phyloP scores from a whole-genome alignment of 202 grass and related monocot genomes.

The Hordeum pubiflorum region DNA sequence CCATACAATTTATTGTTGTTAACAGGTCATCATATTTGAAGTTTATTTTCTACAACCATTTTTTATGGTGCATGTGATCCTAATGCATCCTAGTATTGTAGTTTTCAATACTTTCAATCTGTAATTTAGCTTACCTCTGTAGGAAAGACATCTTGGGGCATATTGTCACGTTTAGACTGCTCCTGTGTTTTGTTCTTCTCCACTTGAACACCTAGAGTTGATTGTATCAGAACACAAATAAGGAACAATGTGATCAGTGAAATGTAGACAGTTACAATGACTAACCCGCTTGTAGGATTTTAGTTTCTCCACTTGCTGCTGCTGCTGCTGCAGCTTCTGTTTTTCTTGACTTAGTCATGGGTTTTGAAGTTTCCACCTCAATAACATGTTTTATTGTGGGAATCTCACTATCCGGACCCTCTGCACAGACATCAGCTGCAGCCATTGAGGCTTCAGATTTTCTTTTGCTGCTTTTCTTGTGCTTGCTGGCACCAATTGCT shows the following conservation, averaged over 20 bases:
- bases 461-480: constrained; percentile 28
- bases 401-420: background rate
- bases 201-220: constrained; percentile 26
- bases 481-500: constrained; percentile 12
- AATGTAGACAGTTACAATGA: constrained; percentile 16
- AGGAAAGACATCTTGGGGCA: background rate
- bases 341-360: background rate
- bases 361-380: constrained; percentile 11
- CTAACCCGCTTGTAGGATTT: constrained; percentile 13
- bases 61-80: background rate
- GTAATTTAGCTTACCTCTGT: constrained; percentile 31
- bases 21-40: background rate
- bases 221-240: constrained; percentile 16
- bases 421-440: background rate
- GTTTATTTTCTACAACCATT: background rate
- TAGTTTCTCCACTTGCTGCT: background rate
- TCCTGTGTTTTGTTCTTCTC: constrained; percentile 12
- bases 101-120: background rate
- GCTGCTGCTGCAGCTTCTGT: background rate
- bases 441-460: constrained; percentile 10
- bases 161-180: background rate
- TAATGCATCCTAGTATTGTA: background rate
- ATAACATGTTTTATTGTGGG: constrained; percentile 16
- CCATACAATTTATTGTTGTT: background rate
- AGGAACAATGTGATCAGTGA: background rate